Evolutionary conservation across 1,284 basidiomycete species (phyloP), one percentile per base, ranked within the genome.

Genomic region (Coriolopsis trogii): DNA sequence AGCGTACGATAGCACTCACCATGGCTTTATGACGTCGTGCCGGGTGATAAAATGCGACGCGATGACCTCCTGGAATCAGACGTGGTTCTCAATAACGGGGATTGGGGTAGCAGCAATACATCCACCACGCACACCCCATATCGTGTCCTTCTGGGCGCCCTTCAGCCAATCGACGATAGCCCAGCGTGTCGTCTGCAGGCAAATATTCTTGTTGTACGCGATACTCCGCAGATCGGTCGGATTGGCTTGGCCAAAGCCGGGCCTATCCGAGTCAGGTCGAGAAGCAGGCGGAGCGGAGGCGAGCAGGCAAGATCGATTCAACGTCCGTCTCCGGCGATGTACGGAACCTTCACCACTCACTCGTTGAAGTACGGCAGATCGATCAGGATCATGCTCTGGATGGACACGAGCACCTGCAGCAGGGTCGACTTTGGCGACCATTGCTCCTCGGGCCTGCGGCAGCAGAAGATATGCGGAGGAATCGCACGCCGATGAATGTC

Each of bases 291-390:
- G 33, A 8, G 20, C 7, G n/a, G n/a, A 18, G 28, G 28, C 28
- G 28, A n/a, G n/a, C n/a, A n/a, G n/a, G n/a, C n/a, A n/a, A n/a
- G n/a, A n/a, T n/a, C n/a, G n/a, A n/a, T n/a, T n/a, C n/a, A n/a
- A n/a, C n/a, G n/a, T n/a, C n/a, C n/a, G n/a, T n/a, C n/a, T n/a
- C n/a, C n/a, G n/a, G n/a, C n/a, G 28, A 30, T 30, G 7, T 6
- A 34, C 2, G 15, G 29, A 31, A 0, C 12, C n/a, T 5, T 7
- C 18, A 10, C 20, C 13, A 71, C 76, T 25, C 56, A 81, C 79
- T 82, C 80, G 58, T 82, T 82, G 66, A 77, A 82, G 58, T 75
- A 82, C 2, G 80, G 79, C n/a, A 72, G 55, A 45, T 82, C 78
- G 34, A 79, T 73, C 41, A 83, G 65, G 53, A 82, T 82, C 80